Percentiles rank a stretch among this genome's conserved stretches.
Evolutionary conservation across 352 stramenopile species (phyloP).

Genomic region (Phytophthora ramorum): DNA sequence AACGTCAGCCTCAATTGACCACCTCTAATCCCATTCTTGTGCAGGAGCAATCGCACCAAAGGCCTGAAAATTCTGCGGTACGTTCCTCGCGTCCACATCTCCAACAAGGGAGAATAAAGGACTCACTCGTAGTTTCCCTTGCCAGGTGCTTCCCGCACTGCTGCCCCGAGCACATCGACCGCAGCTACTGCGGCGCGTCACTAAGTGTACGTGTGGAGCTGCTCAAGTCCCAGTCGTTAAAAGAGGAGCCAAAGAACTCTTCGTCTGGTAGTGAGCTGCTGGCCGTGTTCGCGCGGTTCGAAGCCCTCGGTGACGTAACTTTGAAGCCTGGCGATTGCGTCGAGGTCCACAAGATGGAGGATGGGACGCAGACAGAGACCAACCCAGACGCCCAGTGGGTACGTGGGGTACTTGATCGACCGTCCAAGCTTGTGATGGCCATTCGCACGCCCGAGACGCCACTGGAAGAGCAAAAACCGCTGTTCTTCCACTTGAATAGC

Average conservation of each 20-base stretch:
- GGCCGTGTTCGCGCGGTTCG: slow-evolving; percentile 26
- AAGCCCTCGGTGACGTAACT: slow-evolving; percentile 21
- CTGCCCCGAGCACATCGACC: slow-evolving; percentile 56
- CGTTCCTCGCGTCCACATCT: background rate
- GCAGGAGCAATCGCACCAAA: slow-evolving; percentile 29
- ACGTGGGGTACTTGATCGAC: slow-evolving; percentile 41
- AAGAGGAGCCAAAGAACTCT: slow-evolving; percentile 5
- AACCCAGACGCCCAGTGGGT: slow-evolving; percentile 62
- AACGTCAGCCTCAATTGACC: background rate
- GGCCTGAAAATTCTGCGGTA: slow-evolving; percentile 57
- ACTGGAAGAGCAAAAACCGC: slow-evolving; percentile 28
- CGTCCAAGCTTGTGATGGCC: slow-evolving; percentile 24
- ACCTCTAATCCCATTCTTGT: background rate
- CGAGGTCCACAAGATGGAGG: slow-evolving; percentile 31
- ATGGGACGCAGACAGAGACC: slow-evolving; percentile 45
- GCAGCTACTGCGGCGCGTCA: slow-evolving; percentile 63
- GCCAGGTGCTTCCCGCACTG: slow-evolving; percentile 55
- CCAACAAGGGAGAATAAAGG: no score
- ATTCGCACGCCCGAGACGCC: slow-evolving; percentile 10
- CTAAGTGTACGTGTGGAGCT: slow-evolving; percentile 43
- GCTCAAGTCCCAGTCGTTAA: background rate
- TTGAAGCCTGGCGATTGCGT: slow-evolving; percentile 17
- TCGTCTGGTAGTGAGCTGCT: background rate
- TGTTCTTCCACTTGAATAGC: slow-evolving; percentile 54
- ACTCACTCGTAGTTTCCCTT: background rate